Evolutionary conservation across 2,329 filamentous ascomycete genomes (phyloP), one percentile per base, ranked within the genome.

Genomic region (Xylariaceae sp.): DNA sequence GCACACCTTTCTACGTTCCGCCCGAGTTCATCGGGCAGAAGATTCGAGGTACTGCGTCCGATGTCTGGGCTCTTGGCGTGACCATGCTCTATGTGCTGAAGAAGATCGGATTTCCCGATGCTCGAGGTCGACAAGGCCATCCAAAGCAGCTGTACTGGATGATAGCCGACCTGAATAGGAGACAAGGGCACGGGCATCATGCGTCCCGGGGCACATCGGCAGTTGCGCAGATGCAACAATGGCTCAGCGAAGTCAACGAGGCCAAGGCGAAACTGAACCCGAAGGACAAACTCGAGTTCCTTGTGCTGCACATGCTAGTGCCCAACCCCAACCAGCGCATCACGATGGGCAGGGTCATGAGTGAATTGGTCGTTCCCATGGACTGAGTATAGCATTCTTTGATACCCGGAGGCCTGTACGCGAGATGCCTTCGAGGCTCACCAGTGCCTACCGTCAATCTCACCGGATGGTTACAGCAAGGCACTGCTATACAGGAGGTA

Each of bases 1-100:
- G 78, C 37, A 81, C 78, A 12, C 78, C 78, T 11, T 81, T 78
- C 60, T 81, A 81, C 53, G 69, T 81, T 16, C 76, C 78, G 1
- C 77, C 77, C 17, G 78, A 81, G 57, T 81, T 78, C 55, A 77
- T 81, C 44, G 73, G 71, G 11, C 63, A 67, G 39, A 76, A 73
- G 56, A 64, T 69, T 35, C 74, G 77, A 24, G 77, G 77, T 3
- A 59, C 71, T 3, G 64, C 75, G 2, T 77, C 76, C 22, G 77
- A 81, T 49, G 74, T 79, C 8, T 81, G 77, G 76, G 77, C 76
- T 0, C 61, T 81, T 22, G 77, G 77, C 34, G 66, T 81, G 37
- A 79, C 76, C 22, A 79, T 81, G 76, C 66, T 81, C 16, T 81
- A 81, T 47, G 70, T 78, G 4, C 57, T 81, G 40, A 65, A 68